Evolutionary conservation across 2,329 filamentous ascomycete species (phyloP).

Genomic region (Capronia americana): DNA sequence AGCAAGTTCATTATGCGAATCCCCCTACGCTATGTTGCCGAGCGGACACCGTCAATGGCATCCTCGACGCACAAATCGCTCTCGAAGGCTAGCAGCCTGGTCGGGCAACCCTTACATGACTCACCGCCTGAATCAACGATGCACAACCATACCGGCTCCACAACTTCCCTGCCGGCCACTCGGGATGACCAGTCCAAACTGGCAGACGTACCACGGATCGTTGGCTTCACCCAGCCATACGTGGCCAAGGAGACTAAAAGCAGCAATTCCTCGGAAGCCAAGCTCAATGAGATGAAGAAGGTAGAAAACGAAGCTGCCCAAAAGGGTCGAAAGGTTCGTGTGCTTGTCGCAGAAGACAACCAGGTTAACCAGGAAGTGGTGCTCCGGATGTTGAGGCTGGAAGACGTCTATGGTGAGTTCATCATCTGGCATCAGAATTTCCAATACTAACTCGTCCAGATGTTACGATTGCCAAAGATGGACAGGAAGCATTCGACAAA

Average conservation of each 20-base stretch:
- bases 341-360: conserved; percentile 85
- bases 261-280: conserved; percentile 62
- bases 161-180: conserved; percentile 25
- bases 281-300: conserved; percentile 69
- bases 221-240: conserved; percentile 41
- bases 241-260: conserved; percentile 45
- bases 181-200: conserved; percentile 30
- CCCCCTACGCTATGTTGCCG: conserved; percentile 76
- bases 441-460: conserved; percentile 69
- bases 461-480: conserved; percentile 84
- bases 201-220: conserved; percentile 38
- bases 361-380: conserved; percentile 68
- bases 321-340: conserved; percentile 69
- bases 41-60: conserved; percentile 58
- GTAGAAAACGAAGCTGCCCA: conserved; percentile 67
- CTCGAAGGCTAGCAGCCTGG: conserved; percentile 38
- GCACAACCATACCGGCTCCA: conserved; percentile 26
- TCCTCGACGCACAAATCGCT: conserved; percentile 36
- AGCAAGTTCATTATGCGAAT: conserved; percentile 84
- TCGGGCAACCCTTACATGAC: conserved; percentile 34
- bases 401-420: conserved; percentile 53
- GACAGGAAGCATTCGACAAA: conserved; percentile 84
- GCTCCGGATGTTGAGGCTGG: conserved; percentile 64
- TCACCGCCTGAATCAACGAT: conserved; percentile 14
- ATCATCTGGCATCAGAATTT: conserved; percentile 54